Conservation (phyloP, 306 rosid genomes). For the Prunus salicina region DNA sequence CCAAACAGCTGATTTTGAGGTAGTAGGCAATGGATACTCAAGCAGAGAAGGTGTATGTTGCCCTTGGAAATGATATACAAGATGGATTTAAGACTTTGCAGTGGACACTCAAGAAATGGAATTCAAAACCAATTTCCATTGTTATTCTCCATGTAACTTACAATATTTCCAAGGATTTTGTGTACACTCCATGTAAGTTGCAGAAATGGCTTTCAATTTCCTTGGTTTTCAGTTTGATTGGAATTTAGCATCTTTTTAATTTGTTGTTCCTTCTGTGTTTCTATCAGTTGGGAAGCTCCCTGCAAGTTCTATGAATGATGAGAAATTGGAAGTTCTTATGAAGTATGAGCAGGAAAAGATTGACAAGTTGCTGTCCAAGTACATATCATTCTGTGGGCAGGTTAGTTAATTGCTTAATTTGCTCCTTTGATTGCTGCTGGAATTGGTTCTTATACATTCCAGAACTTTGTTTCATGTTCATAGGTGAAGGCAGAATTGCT, state of each 20-base stretch:
- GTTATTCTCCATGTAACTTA: constrained; percentile 55
- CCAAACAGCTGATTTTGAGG: not conserved
- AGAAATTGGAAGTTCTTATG: constrained; percentile 50
- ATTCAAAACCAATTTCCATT: constrained; percentile 58
- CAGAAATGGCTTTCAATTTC: not conserved
- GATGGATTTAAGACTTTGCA: constrained; percentile 36
- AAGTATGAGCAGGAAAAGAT: constrained; percentile 58
- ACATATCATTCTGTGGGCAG: constrained; percentile 65
- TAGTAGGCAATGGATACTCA: constrained; percentile 10
- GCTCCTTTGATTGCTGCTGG: not conserved
- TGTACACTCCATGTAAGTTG: constrained; percentile 73
- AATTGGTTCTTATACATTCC: not conserved
- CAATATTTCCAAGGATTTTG: constrained; percentile 50
- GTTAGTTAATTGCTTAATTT: constrained; percentile 28
- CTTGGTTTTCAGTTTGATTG: not conserved
- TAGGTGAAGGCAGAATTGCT: constrained; percentile 62
- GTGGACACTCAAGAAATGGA: constrained; percentile 51
- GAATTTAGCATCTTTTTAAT: constrained; percentile 13
- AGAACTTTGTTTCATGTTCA: constrained; percentile 1
- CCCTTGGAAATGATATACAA: constrained; percentile 32
- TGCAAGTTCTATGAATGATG: constrained; percentile 67
- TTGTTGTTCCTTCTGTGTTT: not conserved
- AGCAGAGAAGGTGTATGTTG: constrained; percentile 26
- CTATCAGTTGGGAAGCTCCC: constrained; percentile 80
- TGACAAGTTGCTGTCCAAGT: constrained; percentile 54